phyloP scores from a whole-genome alignment of 305 asterid genomes.

The Solanum chacoense region DNA sequence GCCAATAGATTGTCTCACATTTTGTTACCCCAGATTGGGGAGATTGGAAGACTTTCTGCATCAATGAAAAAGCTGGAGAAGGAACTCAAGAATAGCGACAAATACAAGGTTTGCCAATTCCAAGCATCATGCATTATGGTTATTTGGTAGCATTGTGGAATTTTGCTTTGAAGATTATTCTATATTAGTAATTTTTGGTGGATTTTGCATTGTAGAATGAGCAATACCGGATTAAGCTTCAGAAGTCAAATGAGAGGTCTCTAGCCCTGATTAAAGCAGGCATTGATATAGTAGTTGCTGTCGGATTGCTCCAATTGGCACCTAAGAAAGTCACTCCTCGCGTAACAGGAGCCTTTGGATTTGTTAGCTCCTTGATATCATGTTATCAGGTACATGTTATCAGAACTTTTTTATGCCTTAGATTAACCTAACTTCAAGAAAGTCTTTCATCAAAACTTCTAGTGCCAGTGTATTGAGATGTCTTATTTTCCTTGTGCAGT shows the following conservation, averaged over 20 bases:
- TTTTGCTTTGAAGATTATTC: background rate
- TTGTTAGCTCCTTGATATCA: constrained; percentile 78
- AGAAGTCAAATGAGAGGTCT: constrained; percentile 69
- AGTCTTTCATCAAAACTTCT: background rate
- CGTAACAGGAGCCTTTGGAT: constrained; percentile 87
- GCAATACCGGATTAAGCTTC: constrained; percentile 43
- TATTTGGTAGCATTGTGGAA: background rate
- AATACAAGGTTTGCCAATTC: constrained; percentile 44
- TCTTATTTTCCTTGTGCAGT: constrained; percentile 33
- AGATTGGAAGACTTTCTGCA: constrained; percentile 72
- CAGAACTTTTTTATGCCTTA: background rate
- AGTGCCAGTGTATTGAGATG: background rate
- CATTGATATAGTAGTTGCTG: constrained; percentile 81
- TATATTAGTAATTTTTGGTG: constrained; percentile 1
- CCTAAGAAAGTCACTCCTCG: constrained; percentile 95
- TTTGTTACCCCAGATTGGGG: constrained; percentile 48
- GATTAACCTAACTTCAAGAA: background rate
- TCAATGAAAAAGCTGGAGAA: constrained; percentile 71
- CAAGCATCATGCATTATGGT: background rate
- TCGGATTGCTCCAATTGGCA: constrained; percentile 81
- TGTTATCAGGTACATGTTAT: constrained; percentile 77
- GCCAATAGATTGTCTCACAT: background rate
- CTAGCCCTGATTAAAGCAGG: constrained; percentile 79
- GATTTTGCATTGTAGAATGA: constrained; percentile 39
- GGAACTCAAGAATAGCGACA: constrained; percentile 57